A percentile compares a stretch with the other conserved stretches of the same genome.
Evolutionary conservation across 2,329 filamentous ascomycete species (phyloP).

Genomic region (Beauveria varroae): DNA sequence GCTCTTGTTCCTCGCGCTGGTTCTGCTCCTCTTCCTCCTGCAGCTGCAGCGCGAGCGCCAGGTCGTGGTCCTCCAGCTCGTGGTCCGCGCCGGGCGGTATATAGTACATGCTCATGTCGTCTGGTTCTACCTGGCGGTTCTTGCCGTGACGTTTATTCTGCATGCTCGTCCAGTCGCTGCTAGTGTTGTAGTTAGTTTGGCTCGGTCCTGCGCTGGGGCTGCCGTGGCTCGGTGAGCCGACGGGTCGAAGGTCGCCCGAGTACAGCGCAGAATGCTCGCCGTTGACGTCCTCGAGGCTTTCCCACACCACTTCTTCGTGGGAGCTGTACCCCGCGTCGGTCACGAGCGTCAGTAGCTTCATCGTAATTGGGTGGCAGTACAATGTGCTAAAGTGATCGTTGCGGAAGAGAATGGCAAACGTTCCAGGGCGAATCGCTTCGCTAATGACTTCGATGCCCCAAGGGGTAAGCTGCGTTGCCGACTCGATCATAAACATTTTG

Average conservation of each 20-base stretch:
- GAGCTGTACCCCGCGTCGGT: constrained; percentile 86
- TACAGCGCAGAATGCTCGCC: constrained; percentile 78
- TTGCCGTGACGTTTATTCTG: constrained; percentile 27
- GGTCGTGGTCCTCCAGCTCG: constrained; percentile 74
- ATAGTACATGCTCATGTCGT: constrained; percentile 11
- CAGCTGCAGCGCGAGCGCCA: constrained; percentile 83
- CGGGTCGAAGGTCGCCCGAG: constrained; percentile 80
- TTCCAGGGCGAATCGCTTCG: constrained; percentile 63
- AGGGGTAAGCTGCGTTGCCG: constrained; percentile 79
- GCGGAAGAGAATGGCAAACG: constrained; percentile 84
- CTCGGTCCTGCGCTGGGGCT: constrained; percentile 15
- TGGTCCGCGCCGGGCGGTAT: constrained; percentile 33
- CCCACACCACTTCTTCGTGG: constrained; percentile 93
- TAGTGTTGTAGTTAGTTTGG: constrained; percentile 11
- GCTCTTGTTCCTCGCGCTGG: constrained; percentile 57
- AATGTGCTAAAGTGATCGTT: constrained; percentile 97
- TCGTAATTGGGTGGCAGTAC: constrained; percentile 75
- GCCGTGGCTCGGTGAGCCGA: constrained; percentile 46
- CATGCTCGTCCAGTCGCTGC: constrained; percentile 49
- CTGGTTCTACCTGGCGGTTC: constrained; percentile 14
- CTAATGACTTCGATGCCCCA: constrained; percentile 72
- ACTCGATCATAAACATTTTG: constrained; percentile 70
- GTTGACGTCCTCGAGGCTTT: constrained; percentile 81
- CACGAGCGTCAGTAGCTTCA: constrained; percentile 72
- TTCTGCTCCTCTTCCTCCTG: constrained; percentile 90